phyloP scores from a whole-genome alignment of 257 asterid species.

The Anisodus tanguticus region DNA sequence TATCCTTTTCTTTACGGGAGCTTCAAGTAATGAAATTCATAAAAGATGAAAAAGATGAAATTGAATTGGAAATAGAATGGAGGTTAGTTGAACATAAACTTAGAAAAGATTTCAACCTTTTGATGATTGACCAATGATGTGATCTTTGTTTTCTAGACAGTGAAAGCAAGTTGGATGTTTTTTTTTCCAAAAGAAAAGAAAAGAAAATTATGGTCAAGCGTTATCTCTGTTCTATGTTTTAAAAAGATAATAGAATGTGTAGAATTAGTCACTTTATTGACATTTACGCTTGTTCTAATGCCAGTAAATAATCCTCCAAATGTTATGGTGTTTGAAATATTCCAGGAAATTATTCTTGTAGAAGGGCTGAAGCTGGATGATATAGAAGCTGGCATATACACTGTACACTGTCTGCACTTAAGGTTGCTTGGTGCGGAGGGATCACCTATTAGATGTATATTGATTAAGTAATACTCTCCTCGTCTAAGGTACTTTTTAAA shows the following conservation, averaged over 20 bases:
- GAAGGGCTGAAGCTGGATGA: slow-evolving; percentile 92
- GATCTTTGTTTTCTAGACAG: background rate
- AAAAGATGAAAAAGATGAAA: background rate
- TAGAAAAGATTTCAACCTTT: background rate
- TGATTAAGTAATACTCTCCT: slow-evolving; percentile 56
- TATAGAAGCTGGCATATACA: slow-evolving; percentile 63
- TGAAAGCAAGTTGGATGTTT: background rate
- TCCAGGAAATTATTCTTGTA: slow-evolving; percentile 89
- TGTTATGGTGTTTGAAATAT: slow-evolving; percentile 30
- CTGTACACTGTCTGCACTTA: slow-evolving; percentile 85
- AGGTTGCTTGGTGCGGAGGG: slow-evolving; percentile 95
- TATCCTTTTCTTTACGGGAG: background rate
- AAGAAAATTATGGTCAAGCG: background rate
- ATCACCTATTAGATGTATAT: slow-evolving; percentile 95
- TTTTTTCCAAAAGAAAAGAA: background rate
- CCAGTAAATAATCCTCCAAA: background rate
- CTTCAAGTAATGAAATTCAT: background rate
- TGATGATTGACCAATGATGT: background rate
- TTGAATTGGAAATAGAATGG: background rate
- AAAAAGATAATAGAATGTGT: background rate
- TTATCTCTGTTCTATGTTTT: background rate
- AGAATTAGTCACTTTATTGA: background rate
- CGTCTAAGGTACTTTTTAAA: slow-evolving; percentile 3
- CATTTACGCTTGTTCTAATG: background rate
- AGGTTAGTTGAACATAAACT: background rate